Base-by-base conservation (phyloP, 1,284 basidiomycete species). In the Rhodotorula sp. region DNA sequence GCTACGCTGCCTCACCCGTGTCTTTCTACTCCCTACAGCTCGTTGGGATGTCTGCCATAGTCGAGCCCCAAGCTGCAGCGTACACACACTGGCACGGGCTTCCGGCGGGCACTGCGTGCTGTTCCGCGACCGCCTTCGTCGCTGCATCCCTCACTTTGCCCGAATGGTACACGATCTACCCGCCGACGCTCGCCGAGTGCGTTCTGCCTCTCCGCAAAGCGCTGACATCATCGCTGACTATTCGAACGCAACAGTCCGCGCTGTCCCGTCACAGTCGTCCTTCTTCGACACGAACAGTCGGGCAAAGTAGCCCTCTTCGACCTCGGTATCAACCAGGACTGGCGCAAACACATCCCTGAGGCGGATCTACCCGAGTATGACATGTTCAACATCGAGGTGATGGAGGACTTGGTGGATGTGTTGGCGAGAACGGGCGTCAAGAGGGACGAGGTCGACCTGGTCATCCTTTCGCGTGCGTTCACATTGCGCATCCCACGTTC, bases 381-480 rank as follows among this genome's bases (percentile, higher is more conserved):
- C 2, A 45, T 52, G 14, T 69, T 61, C 27, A 55, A 70, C 7
- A 55, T 57, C 5, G 4, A 46, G n/a, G 63, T 61, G 25, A 62
- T 62, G 10, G 48, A 44, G 16, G 61, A 68, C n/a, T 42, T 73
- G 0, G 72, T 61, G 16, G 27, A 62, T 10, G 61, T 70, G 8
- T 25, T 73, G 12, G 49, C 27, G 3, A 63, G 41, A 17, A 21
- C 60, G 1, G 63, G 63, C 13, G 57, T 73, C 16, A 19, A 59
- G 42, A 4, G 48, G 23, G 50, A 54, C 16, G 53, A 70, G 17
- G 41, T 73, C 66, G 56, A 67, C 4, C 34, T 65, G 14, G 48
- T 73, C 53, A 21, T 73, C 23, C 46, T 73, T 9, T 73, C 72
- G 7, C 71, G 65, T 67, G 13, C n/a, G 71, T 42, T 34, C 42